A percentile compares a stretch with the other conserved stretches of the same genome.
phyloP scores from a whole-genome alignment of 768 basidiomycete genomes.

The Galerina marginata region DNA sequence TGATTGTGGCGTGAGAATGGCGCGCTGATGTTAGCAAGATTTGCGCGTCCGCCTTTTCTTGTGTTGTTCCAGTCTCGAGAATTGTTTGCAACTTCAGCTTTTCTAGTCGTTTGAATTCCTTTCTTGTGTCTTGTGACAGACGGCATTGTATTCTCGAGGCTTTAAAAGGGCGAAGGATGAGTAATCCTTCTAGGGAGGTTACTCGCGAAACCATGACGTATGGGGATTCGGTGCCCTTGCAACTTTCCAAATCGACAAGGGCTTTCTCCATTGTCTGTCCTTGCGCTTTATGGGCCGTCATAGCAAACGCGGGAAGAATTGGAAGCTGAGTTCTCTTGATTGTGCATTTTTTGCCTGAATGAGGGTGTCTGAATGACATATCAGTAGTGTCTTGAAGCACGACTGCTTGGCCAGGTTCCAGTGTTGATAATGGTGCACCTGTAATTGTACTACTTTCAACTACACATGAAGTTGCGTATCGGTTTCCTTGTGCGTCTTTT shows the following conservation, averaged over 20 bases:
- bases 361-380: constrained; percentile 27
- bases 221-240: constrained; percentile 36
- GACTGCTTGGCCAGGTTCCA: constrained; percentile 21
- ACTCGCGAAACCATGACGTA: constrained; percentile 50
- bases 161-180: constrained; percentile 31
- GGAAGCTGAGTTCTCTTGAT: constrained; percentile 40
- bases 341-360: constrained; percentile 16
- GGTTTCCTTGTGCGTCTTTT: constrained; percentile 8
- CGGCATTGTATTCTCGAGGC: constrained; percentile 11
- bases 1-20: no score
- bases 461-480: constrained; percentile 28
- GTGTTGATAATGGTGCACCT: constrained; percentile 15
- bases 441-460: constrained; percentile 20
- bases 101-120: background rate
- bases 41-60: no score
- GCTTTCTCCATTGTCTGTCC: constrained; percentile 37
- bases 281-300: constrained; percentile 47
- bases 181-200: constrained; percentile 30
- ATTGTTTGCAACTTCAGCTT: background rate
- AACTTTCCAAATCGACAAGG: constrained; percentile 37
- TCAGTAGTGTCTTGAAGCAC: constrained; percentile 28
- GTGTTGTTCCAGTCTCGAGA: background rate
- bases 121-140: constrained; percentile 14
- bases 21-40: no score
- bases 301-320: constrained; percentile 40